Base-by-base conservation (phyloP, 176 grass and related monocot species). In the Rhynchospora tenuis region DNA sequence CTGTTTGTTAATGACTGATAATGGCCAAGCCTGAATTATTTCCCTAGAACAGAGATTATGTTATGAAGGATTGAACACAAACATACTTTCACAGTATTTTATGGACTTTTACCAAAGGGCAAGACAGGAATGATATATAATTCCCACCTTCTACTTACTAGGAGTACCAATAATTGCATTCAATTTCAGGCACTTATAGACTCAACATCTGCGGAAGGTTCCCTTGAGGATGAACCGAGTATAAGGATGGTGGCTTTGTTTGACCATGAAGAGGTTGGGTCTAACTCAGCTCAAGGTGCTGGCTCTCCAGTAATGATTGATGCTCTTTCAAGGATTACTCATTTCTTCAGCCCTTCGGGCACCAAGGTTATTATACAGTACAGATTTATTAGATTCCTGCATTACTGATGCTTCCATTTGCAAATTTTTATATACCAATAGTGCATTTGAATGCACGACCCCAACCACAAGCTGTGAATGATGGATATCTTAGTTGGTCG, bases 181-280 rank as follows among this genome's bases (percentile, higher is more conserved):
- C 71, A 60, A 26, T 91, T 94, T 77, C 79, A 98, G 95, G 91
- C 92, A 46, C 83, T 98, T 60, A 90, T 95, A 48, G 92, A 98
- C 31, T 98, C 96, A 33, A 91, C 89, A 56, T 88, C 84, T 91
- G 31, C 67, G 55, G 64, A 84, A 33, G 84, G 85, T 51, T 91
- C 92, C 45, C 92, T 98, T 64, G 82, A 74, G 50, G 54, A 93
- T 84, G 96, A 98, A 95, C 87, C 87, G 55, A 90, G 92, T 66
- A 88, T 98, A 62, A 88, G 96, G 82, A 98, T 98, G 96, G 88
- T 95, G 68, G 95, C 95, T 79, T 87, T 98, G 28, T 98, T 98
- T 91, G 95, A 98, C 81, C 92, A 98, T 64, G 95, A 98, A 73
- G 95, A 98, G 80, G 95, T 98, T 84, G 96, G 96, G 42, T 95